Evolutionary conservation across 2,329 filamentous ascomycete genomes (phyloP).

Genomic region (Pleomassaria siparia): DNA sequence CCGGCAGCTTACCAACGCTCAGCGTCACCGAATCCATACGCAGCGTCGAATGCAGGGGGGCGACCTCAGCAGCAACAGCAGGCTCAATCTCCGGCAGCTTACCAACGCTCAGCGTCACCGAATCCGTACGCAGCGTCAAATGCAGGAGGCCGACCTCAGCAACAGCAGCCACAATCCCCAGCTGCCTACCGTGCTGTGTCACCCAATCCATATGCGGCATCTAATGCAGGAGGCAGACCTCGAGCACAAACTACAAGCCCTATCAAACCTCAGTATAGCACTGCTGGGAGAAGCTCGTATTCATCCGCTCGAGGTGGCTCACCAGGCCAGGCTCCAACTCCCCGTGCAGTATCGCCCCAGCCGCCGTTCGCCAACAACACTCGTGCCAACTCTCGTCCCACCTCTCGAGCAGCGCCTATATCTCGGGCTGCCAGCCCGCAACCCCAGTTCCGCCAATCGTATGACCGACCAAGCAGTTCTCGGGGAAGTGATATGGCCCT

Average conservation of each 20-base stretch:
- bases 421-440: constrained; percentile 55
- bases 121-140: constrained; percentile 59
- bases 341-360: constrained; percentile 49
- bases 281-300: constrained; percentile 38
- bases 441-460: constrained; percentile 52
- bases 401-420: constrained; percentile 32
- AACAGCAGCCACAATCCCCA: constrained; percentile 16
- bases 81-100: constrained; percentile 11
- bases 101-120: constrained; percentile 53
- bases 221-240: constrained; percentile 37
- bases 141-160: constrained; percentile 27
- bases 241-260: constrained; percentile 35
- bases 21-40: constrained; percentile 66
- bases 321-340: constrained; percentile 37
- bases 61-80: constrained; percentile 17
- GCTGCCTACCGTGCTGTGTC: constrained; percentile 42
- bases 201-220: constrained; percentile 63
- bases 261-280: constrained; percentile 42
- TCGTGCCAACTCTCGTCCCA: constrained; percentile 32
- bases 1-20: constrained; percentile 11
- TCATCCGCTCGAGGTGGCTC: constrained; percentile 42
- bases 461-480: constrained; percentile 52
- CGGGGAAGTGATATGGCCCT: constrained; percentile 47
- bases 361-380: constrained; percentile 33
- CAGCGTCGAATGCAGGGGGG: constrained; percentile 31